Evolutionary conservation across 164 flowering plant species (phyloP), one percentile per base, ranked within the genome.

Genomic region (Cinnamomum chago): DNA sequence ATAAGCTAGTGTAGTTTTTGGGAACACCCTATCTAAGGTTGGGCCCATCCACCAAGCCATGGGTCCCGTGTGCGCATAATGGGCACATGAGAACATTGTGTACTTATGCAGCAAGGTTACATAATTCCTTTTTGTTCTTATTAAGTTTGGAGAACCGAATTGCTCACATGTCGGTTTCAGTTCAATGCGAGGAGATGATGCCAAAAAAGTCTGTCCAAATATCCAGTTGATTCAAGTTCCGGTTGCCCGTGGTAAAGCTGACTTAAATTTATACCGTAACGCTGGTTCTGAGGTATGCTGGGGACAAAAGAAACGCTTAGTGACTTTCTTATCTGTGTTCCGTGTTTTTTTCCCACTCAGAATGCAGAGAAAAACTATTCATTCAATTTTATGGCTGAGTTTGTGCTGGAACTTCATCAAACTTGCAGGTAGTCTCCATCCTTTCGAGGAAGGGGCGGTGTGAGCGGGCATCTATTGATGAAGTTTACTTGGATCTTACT

Each of bases 401-500:
- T 73, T 77, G 50, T 70, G 47, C 27, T 73, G 64, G 20, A 67
- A 67, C 25, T 62, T 67, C 24, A 17, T 55, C 17, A 23, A 70
- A 70, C 33, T 62, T 77, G 67, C 82, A 95, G 99, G 99, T 95
- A 58, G 92, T 95, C 67, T 83, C 94, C n/a, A 86, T 95, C 76
- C 95, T 93, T 76, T 73, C 98, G 17, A 83, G 84, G 79, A 92
- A 80, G 78, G 99, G 99, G 23, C 87, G 92, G 6, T 95, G 99
- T 81, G 99, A 95, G 79, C 87, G 97, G 79, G 99, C 99, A 71
- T 95, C 98, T 66, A 93, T 93, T 76, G 99, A 93, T 86, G 98
- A 95, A 83, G 99, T 95, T 11, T 92, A 95, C 81, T 92, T 93
- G 69, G 99, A 95, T 77, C 91, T 95, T 50, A 93, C 96, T 75